Conservation (phyloP, 2,329 filamentous ascomycete species). For the Acarospora socialis region DNA sequence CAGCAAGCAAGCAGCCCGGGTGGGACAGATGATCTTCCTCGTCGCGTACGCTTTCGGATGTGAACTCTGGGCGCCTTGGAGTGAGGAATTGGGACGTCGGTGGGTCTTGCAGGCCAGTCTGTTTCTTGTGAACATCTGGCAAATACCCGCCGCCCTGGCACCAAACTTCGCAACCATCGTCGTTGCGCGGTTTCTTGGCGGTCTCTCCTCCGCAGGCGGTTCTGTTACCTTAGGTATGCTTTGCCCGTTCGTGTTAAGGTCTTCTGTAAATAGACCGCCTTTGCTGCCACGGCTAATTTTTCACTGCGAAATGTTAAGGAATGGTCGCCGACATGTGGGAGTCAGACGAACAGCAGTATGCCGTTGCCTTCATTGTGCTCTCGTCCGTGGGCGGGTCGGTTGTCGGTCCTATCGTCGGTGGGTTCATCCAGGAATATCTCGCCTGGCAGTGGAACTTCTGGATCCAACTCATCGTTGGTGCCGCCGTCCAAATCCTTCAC, state of each 20-base stretch:
- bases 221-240: slow-evolving; percentile 58
- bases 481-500: slow-evolving; percentile 51
- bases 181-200: slow-evolving; percentile 55
- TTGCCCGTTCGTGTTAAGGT: no score
- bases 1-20: slow-evolving; percentile 52
- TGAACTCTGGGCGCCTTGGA: slow-evolving; percentile 80
- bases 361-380: slow-evolving; percentile 62
- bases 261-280: no score
- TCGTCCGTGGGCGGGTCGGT: slow-evolving; percentile 67
- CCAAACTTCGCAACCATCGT: slow-evolving; percentile 59
- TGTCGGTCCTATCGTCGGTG: slow-evolving; percentile 64
- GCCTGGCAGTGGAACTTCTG: slow-evolving; percentile 68
- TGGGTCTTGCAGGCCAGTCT: slow-evolving; percentile 60
- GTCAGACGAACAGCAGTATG: slow-evolving; percentile 56
- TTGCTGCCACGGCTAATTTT: no score
- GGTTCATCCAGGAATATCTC: slow-evolving; percentile 54
- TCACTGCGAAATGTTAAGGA: no score
- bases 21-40: slow-evolving; percentile 65
- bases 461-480: slow-evolving; percentile 72
- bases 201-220: slow-evolving; percentile 56
- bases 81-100: slow-evolving; percentile 66
- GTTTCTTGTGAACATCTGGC: slow-evolving; percentile 64
- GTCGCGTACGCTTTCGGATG: slow-evolving; percentile 73
- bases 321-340: slow-evolving; percentile 67
- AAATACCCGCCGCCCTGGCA: slow-evolving; percentile 56